Percentiles rank a stretch among this genome's conserved stretches.
Conservation (phyloP, 2,329 filamentous ascomycete genomes). For the Aspergillus piperis region DNA sequence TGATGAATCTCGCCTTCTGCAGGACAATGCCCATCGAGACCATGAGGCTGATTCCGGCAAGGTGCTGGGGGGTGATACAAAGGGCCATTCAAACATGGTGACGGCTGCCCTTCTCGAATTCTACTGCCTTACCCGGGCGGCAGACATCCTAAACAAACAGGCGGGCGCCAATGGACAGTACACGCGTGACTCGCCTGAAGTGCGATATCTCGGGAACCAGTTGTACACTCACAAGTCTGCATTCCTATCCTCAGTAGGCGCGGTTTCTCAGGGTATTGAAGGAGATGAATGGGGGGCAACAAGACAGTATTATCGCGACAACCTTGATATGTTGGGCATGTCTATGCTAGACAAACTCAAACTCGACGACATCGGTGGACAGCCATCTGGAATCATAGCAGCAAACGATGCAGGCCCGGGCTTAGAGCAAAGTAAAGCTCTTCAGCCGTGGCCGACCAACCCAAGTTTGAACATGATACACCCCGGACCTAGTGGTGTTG, state of each 20-base stretch:
- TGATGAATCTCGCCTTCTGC: slow-evolving; percentile 1
- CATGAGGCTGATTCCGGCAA: slow-evolving; percentile 20
- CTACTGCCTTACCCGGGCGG: slow-evolving; percentile 46
- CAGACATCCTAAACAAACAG: slow-evolving; percentile 47
- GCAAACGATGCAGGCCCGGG: slow-evolving; percentile 26
- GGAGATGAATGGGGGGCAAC: slow-evolving; percentile 38
- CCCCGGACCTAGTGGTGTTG: slow-evolving; percentile 11
- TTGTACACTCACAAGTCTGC: slow-evolving; percentile 47
- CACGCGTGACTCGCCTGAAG: slow-evolving; percentile 46
- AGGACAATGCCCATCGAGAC: slow-evolving; percentile 4
- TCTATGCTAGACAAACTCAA: slow-evolving; percentile 40
- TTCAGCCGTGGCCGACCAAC: slow-evolving; percentile 20
- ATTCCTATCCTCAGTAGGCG: slow-evolving; percentile 44
- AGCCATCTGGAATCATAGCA: slow-evolving; percentile 22
- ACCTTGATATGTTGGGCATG: slow-evolving; percentile 44
- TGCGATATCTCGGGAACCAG: slow-evolving; percentile 43
- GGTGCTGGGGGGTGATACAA: slow-evolving; percentile 33
- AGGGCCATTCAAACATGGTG: slow-evolving; percentile 45
- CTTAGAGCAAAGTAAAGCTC: slow-evolving; percentile 21
- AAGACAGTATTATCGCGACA: slow-evolving; percentile 46
- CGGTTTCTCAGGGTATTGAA: slow-evolving; percentile 43
- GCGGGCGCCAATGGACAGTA: slow-evolving; percentile 36
- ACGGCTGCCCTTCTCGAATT: slow-evolving; percentile 49
- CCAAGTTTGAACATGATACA: slow-evolving; percentile 16
- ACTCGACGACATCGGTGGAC: slow-evolving; percentile 23